Evolutionary conservation across 441 rosid genomes (phyloP).

Genomic region (Arabidopsis hybrid): DNA sequence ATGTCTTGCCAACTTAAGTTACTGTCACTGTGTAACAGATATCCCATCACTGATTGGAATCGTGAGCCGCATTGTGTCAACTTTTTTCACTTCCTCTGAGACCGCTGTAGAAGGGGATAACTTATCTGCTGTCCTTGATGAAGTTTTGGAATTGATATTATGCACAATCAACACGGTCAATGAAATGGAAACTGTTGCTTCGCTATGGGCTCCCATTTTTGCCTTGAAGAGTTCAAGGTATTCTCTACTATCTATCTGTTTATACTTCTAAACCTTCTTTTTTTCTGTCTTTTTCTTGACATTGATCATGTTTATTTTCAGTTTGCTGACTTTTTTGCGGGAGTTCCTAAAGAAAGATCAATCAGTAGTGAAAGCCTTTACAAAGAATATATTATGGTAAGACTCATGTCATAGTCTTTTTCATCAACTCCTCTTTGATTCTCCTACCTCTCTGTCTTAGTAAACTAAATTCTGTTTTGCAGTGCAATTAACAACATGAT

Average conservation of each 20-base stretch:
- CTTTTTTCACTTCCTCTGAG: conserved; percentile 51
- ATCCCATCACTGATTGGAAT: conserved; percentile 61
- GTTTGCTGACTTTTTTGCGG: conserved; percentile 69
- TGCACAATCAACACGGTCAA: conserved; percentile 61
- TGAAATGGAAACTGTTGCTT: conserved; percentile 53
- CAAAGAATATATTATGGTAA: conserved; percentile 67
- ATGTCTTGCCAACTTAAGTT: conserved; percentile 20
- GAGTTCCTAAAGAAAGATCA: conserved; percentile 67
- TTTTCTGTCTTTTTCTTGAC: conserved; percentile 33
- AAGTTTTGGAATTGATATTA: conserved; percentile 72
- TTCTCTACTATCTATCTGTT: conserved; percentile 24
- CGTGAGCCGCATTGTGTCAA: conserved; percentile 54
- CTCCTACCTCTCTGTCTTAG: conserved; percentile 28
- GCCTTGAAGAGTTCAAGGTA: conserved; percentile 73
- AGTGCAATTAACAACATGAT: conserved; percentile 76
- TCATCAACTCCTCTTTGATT: conserved; percentile 16
- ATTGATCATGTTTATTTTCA: conserved; percentile 49
- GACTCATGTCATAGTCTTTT: conserved; percentile 27
- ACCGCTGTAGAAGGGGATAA: conserved; percentile 48
- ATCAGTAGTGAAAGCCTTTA: conserved; percentile 53
- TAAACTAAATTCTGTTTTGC: conserved; percentile 49
- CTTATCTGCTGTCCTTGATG: conserved; percentile 60
- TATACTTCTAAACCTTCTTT: conserved; percentile 21
- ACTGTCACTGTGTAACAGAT: conserved; percentile 58
- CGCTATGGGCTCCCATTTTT: conserved; percentile 83